Evolutionary conservation across 2,329 filamentous ascomycete species (phyloP).

Genomic region (Fusarium oxysporum): DNA sequence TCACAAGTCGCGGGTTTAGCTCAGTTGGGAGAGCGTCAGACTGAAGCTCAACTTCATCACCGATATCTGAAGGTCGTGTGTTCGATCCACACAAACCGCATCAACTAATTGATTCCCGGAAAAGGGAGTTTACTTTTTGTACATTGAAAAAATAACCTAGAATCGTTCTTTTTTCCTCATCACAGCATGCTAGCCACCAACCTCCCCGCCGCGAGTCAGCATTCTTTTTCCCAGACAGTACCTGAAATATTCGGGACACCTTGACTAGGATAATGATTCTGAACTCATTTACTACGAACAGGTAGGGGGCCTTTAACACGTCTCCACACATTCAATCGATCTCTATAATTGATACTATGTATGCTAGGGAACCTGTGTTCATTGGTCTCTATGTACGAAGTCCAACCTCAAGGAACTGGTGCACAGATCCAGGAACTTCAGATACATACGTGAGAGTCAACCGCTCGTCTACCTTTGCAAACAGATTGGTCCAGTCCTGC

Average conservation of each 20-base stretch:
- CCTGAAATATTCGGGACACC: too few species aligned
- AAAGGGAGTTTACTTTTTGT: rapidly evolving
- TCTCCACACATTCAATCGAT: not conserved
- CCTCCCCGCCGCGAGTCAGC: rapidly evolving
- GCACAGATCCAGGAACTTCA: slow-evolving; percentile 2
- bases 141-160: rapidly evolving
- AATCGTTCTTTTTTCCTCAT: not conserved
- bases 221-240: not conserved
- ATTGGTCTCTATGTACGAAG: not conserved
- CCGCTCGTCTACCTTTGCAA: slow-evolving; percentile 25
- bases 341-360: too few species aligned
- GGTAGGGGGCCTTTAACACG: rapidly evolving
- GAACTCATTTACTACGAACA: not conserved
- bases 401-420: slow-evolving; percentile 6
- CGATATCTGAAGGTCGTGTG: slow-evolving; percentile 33
- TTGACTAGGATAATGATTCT: not conserved
- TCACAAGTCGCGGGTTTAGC: slow-evolving; percentile 20
- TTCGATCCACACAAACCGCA: slow-evolving; percentile 36
- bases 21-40: slow-evolving; percentile 37
- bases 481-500: slow-evolving; percentile 20
- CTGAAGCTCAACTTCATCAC: slow-evolving; percentile 28
- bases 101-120: rapidly evolving
- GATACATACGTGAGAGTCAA: slow-evolving; percentile 16
- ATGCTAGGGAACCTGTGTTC: rapidly evolving
- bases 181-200: too few species aligned